phyloP scores from a whole-genome alignment of 108 stramenopile genomes.

The Discostella stelligeroides region DNA sequence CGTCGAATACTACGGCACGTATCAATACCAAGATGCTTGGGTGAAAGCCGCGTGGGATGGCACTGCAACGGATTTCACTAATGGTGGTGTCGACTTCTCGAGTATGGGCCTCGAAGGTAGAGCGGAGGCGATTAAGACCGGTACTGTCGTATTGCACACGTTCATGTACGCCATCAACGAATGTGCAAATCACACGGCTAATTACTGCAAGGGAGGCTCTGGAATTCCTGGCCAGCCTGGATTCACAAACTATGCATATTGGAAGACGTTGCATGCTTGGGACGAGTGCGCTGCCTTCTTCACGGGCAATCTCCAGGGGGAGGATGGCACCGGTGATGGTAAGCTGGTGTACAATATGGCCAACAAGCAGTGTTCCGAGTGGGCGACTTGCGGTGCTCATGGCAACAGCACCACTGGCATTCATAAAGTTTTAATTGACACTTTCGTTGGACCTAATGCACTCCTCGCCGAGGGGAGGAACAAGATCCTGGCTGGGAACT shows the following conservation, averaged over 20 bases:
- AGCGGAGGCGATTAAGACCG: neutral
- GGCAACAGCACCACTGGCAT: neutral
- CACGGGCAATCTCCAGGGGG: neutral
- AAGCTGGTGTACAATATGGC: neutral
- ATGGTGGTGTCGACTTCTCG: neutral
- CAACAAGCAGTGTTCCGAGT: constrained; percentile 1
- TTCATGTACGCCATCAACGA: constrained; percentile 1
- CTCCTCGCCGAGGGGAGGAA: neutral
- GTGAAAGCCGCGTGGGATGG: neutral
- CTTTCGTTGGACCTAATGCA: no score
- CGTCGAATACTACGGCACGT: neutral
- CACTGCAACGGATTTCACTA: neutral
- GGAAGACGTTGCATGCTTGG: constrained; percentile 1
- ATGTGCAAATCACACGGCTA: neutral
- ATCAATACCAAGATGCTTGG: neutral
- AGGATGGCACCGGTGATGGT: neutral
- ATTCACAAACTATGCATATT: neutral
- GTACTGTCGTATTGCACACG: neutral
- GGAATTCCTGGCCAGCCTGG: neutral
- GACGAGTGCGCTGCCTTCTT: neutral
- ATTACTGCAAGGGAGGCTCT: neutral
- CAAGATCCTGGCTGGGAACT: constrained; percentile 1
- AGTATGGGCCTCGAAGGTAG: neutral
- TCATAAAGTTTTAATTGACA: neutral
- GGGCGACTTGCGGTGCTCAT: neutral